phyloP scores from a whole-genome alignment of 495 filamentous ascomycete species.

The Aspergillus bridgeri region DNA sequence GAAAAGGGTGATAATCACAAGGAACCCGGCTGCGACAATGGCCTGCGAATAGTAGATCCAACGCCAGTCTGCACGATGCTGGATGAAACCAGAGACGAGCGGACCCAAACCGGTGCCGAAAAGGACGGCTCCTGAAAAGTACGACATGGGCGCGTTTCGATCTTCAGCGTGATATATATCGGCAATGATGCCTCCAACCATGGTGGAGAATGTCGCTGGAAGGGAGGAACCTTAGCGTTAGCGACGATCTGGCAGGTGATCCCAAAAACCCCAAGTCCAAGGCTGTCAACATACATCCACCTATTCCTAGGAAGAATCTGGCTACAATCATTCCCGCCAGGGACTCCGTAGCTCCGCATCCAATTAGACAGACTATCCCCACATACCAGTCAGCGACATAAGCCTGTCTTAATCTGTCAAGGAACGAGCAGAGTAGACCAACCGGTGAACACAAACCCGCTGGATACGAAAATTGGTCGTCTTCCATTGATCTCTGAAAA shows the following conservation, averaged over 20 bases:
- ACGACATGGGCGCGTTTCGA: constrained; percentile 84
- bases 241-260: background rate
- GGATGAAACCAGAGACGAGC: constrained; percentile 66
- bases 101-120: constrained; percentile 82
- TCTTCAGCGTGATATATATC: constrained; percentile 80
- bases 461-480: constrained; percentile 65
- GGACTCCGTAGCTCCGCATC: constrained; percentile 67
- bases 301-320: constrained; percentile 74
- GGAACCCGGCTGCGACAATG: constrained; percentile 61
- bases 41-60: constrained; percentile 91
- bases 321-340: constrained; percentile 74
- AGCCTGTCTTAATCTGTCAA: background rate
- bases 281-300: constrained; percentile 46
- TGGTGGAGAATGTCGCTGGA: constrained; percentile 75
- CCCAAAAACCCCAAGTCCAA: constrained; percentile 5
- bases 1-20: constrained; percentile 58
- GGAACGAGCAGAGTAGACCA: background rate
- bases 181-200: constrained; percentile 88
- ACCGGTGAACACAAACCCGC: constrained; percentile 59
- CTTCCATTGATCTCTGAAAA: constrained; percentile 77
- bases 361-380: constrained; percentile 59
- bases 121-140: constrained; percentile 73
- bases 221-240: background rate
- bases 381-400: background rate
- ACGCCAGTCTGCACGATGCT: constrained; percentile 65